A percentile compares a stretch with the other conserved stretches of the same genome.
These are phyloP conservation scores for Zasmidium cellare DNA, from an alignment of 2,329 filamentous ascomycete species.

Conservation along the genomic window DNA sequence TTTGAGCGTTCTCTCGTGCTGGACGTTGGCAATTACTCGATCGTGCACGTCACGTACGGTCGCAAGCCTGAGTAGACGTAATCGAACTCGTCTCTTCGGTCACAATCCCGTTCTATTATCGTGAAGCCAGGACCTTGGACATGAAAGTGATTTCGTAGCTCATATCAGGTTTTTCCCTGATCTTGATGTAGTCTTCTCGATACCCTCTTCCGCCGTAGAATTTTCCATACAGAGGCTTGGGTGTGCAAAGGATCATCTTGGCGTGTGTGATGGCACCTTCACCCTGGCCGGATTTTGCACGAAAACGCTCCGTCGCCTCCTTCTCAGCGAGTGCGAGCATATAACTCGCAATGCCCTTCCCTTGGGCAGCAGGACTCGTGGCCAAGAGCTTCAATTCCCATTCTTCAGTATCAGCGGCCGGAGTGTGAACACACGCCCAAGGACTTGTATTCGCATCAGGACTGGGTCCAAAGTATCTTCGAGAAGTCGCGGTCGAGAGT, in stretches of 20 bases:
- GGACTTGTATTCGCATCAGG: not conserved
- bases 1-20: not conserved
- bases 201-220: conserved; percentile 18
- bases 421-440: conserved; percentile 9
- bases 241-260: conserved; percentile 15
- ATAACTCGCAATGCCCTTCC: conserved; percentile 11
- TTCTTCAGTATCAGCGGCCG: conserved; percentile 15
- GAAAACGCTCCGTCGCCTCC: conserved; percentile 10
- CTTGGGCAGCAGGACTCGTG: conserved; percentile 9
- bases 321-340: conserved; percentile 15
- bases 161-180: conserved; percentile 1
- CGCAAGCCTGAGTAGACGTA: not conserved
- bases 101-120: not conserved
- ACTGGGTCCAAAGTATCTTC: conserved; percentile 13
- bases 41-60: not conserved
- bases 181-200: conserved; percentile 12
- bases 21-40: not conserved
- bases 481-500: conserved; percentile 15
- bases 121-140: conserved; percentile 4
- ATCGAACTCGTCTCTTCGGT: not conserved
- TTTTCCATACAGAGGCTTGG: conserved; percentile 10
- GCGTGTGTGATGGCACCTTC: not conserved
- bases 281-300: not conserved
- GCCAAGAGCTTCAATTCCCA: conserved; percentile 18
- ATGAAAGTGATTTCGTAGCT: conserved; percentile 17